Percentiles rank a stretch among this genome's conserved stretches.
Evolutionary conservation across 2,329 filamentous ascomycete genomes (phyloP).

Genomic region (Penicillium rolfsii): DNA sequence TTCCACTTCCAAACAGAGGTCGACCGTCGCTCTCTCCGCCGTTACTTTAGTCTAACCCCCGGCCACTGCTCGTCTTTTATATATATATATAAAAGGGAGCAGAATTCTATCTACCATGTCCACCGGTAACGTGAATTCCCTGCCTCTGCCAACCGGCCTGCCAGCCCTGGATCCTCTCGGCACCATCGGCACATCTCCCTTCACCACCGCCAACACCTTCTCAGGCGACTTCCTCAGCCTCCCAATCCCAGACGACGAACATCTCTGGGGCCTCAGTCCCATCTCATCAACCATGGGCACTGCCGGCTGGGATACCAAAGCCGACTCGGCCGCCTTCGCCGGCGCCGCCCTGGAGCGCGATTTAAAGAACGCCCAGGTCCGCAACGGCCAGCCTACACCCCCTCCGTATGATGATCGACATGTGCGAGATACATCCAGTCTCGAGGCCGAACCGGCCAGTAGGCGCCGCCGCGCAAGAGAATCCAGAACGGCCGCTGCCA

Average conservation of each 20-base stretch:
- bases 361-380: slow-evolving; percentile 41
- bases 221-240: slow-evolving; percentile 35
- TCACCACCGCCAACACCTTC: slow-evolving; percentile 27
- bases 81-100: neutral
- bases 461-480: slow-evolving; percentile 24
- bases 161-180: slow-evolving; percentile 13
- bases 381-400: slow-evolving; percentile 45
- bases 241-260: slow-evolving; percentile 36
- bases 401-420: slow-evolving; percentile 39
- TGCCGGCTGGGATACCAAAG: slow-evolving; percentile 30
- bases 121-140: slow-evolving; percentile 21
- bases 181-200: slow-evolving; percentile 20
- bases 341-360: slow-evolving; percentile 35
- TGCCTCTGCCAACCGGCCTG: slow-evolving; percentile 15
- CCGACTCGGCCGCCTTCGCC: slow-evolving; percentile 32
- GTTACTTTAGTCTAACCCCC: neutral
- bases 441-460: slow-evolving; percentile 24
- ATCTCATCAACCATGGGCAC: slow-evolving; percentile 32
- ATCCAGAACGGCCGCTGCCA: slow-evolving; percentile 20
- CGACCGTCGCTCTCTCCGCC: neutral
- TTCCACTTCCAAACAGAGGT: slow-evolving; percentile 1
- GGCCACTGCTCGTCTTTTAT: slow-evolving; percentile 1
- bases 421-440: slow-evolving; percentile 20
- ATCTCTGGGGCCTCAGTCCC: slow-evolving; percentile 38
- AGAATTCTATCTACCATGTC: slow-evolving; percentile 15